Evolutionary conservation across 1,139 yeast species (phyloP), one percentile per base, ranked within the genome.

Genomic region (Debaryomycetaceae sp.): DNA sequence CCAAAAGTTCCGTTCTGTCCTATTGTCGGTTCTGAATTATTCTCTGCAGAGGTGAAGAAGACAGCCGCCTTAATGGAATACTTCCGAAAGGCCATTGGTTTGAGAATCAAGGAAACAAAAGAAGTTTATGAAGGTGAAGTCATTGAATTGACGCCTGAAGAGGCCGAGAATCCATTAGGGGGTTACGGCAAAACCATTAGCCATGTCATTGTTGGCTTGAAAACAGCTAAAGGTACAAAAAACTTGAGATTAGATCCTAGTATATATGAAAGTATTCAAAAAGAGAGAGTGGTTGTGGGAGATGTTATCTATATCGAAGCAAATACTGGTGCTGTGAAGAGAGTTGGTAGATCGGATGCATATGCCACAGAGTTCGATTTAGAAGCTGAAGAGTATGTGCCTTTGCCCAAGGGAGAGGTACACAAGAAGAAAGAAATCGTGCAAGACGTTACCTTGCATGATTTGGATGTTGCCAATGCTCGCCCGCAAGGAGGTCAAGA

Each of bases 401-500:
- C 99, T 40, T 76, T 93, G 56, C 99, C 99, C 49, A 93, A 93
- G 70, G 99, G 99, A 41, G 99, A 93, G 65, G 98, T 93, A 35
- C 99, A 95, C 72, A 95, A 95, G 69, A 93, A 91, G 79, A 93
- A 93, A 68, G 99, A 93, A 67, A 90, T 93, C 56, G 96, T 95
- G 17, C 99, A 93, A 68, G 99, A 93, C 61, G 97, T 93, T 40
- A 89, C 99, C 1, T 77, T 93, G 55, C 97, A 95, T 62, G 99
- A 93, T 63, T 75, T 93, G 60, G 99, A 93, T 68, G 85, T 89
- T 41, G 99, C 99, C 42, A 93, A 93, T 62, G 91, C 99, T 1
- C 81, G 91, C 59, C 99, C 99, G 11, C 98, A 93, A 69, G 99
- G 99, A 53, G 99, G 99, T 31, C 99, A 95, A 69, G 99, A 93